Conservation (phyloP, 2,329 filamentous ascomycete species). For the Parasarocladium wereldwijsianum region DNA sequence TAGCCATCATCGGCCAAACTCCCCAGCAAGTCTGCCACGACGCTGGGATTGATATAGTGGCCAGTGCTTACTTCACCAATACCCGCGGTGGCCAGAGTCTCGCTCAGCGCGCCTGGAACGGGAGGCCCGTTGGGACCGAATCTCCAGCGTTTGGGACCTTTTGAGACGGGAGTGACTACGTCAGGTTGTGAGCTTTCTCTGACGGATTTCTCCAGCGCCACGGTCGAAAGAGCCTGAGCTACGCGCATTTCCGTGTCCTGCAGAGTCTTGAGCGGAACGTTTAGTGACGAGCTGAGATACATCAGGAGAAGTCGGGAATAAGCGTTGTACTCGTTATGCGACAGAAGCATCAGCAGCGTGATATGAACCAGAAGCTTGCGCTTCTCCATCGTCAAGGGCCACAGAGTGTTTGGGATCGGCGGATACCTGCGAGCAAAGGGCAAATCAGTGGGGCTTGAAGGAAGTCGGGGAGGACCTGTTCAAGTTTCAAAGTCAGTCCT, state of each 20-base stretch:
- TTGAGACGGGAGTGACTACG: constrained; percentile 32
- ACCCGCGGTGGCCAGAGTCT: constrained; percentile 62
- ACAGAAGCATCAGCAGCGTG: constrained; percentile 57
- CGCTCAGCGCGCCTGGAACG: constrained; percentile 61
- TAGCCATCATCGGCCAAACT: constrained; percentile 66
- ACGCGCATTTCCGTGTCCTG: constrained; percentile 62
- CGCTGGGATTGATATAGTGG: constrained; percentile 56
- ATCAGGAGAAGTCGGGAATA: constrained; percentile 60
- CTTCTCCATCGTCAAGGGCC: constrained; percentile 42
- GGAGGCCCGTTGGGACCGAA: constrained; percentile 33
- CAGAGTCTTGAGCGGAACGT: constrained; percentile 49
- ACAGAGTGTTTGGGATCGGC: constrained; percentile 45
- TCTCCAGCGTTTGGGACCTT: constrained; percentile 55
- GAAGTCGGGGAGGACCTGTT: constrained; percentile 23
- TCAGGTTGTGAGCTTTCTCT: constrained; percentile 9
- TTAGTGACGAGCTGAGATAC: constrained; percentile 54
- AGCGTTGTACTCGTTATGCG: constrained; percentile 62
- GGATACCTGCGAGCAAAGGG: constrained; percentile 36
- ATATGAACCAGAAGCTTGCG: constrained; percentile 56
- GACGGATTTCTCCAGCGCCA: constrained; percentile 37
- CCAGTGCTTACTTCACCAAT: constrained; percentile 69
- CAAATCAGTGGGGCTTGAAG: constrained; percentile 28
- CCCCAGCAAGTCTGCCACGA: constrained; percentile 66
- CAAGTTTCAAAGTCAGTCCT: constrained; percentile 12
- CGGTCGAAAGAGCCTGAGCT: constrained; percentile 57